Evolutionary conservation across 108 stramenopile genomes (phyloP).

Genomic region (Mayamaea pseudoterrestris): DNA sequence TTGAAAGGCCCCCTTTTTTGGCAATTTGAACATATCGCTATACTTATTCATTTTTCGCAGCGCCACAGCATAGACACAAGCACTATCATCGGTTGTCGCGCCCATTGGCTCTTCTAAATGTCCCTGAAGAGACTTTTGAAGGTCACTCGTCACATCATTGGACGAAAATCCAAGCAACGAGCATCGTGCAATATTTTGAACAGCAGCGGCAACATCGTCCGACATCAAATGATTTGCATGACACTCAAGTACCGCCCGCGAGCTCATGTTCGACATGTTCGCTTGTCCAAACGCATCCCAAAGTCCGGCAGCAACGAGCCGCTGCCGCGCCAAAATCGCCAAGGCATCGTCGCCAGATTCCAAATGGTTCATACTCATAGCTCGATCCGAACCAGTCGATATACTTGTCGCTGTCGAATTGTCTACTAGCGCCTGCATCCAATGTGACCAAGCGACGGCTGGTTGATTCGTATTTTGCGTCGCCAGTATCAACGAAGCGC

Average conservation of each 20-base stretch:
- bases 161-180: slow-evolving; percentile 37
- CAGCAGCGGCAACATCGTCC: slow-evolving; percentile 9
- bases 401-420: slow-evolving; percentile 16
- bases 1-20: slow-evolving; percentile 8
- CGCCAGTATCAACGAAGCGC: slow-evolving; percentile 27
- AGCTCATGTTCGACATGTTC: slow-evolving; percentile 30
- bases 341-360: slow-evolving; percentile 20
- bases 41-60: slow-evolving; percentile 3
- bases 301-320: slow-evolving; percentile 39
- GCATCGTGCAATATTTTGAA: slow-evolving; percentile 27
- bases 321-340: slow-evolving; percentile 27
- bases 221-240: not conserved
- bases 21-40: slow-evolving; percentile 4
- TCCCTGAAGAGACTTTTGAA: not conserved
- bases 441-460: not conserved
- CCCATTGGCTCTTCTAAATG: not conserved
- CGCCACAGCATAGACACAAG: slow-evolving; percentile 15
- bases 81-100: not conserved
- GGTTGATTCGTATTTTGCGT: not conserved
- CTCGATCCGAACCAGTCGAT: slow-evolving; percentile 29
- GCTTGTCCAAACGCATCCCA: slow-evolving; percentile 54
- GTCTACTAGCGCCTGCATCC: slow-evolving; percentile 1
- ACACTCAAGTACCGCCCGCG: slow-evolving; percentile 20
- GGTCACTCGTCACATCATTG: not conserved
- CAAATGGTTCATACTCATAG: slow-evolving; percentile 25